phyloP scores from a whole-genome alignment of 805 yeast species.

The Dipodascus albidus region DNA sequence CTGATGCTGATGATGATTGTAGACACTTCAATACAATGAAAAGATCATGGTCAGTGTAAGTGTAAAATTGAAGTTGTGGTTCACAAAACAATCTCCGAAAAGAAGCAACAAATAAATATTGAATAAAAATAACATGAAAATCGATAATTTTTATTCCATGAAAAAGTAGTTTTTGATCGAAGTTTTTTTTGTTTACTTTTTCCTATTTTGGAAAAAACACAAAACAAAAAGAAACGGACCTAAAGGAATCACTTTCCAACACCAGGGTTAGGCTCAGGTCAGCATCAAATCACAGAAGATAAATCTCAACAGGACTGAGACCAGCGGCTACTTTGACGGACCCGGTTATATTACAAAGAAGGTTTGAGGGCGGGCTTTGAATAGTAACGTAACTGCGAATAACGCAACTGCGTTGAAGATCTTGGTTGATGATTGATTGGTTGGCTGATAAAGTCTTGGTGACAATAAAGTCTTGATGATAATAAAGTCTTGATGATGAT shows the following conservation, averaged over 20 bases:
- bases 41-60: background rate
- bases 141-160: background rate
- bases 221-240: background rate
- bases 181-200: background rate
- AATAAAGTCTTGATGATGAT: too few relatives aligned
- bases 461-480: too few relatives aligned
- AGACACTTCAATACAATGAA: background rate
- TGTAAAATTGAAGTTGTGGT: background rate
- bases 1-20: background rate
- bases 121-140: background rate
- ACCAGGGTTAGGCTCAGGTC: background rate
- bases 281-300: background rate
- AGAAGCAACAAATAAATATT: background rate
- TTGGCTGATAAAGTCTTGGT: too few relatives aligned
- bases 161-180: background rate
- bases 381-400: too few relatives aligned
- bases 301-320: too few relatives aligned
- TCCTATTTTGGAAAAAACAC: background rate
- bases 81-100: background rate
- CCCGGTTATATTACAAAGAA: too few relatives aligned
- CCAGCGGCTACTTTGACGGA: too few relatives aligned
- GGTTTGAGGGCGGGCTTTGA: too few relatives aligned
- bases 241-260: too few relatives aligned
- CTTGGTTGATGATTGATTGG: too few relatives aligned
- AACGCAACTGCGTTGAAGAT: too few relatives aligned